Evolutionary conservation across 1,139 yeast genomes (phyloP).

Genomic region (Suhomyces yuchorum): DNA sequence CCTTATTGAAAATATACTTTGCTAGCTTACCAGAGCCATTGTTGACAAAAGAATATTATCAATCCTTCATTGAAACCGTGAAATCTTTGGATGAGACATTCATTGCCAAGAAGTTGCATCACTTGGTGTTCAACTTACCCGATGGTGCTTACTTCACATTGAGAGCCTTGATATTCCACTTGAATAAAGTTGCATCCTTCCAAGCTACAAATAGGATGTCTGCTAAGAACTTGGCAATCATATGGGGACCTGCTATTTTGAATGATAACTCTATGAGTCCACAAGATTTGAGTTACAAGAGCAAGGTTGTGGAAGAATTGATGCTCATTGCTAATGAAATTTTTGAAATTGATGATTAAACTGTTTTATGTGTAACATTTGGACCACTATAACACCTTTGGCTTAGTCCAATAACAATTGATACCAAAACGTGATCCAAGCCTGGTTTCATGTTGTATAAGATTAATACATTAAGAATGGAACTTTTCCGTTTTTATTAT

Average conservation of each 20-base stretch:
- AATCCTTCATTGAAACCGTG: slow-evolving; percentile 70
- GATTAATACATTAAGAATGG: slow-evolving; percentile 19
- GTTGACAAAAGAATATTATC: slow-evolving; percentile 57
- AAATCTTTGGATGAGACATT: slow-evolving; percentile 52
- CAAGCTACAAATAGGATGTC: slow-evolving; percentile 78
- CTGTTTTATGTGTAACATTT: not conserved
- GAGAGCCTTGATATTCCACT: slow-evolving; percentile 80
- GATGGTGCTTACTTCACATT: slow-evolving; percentile 95
- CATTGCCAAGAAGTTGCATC: slow-evolving; percentile 78
- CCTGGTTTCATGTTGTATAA: not conserved
- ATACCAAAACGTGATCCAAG: not conserved
- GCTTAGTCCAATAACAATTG: not conserved
- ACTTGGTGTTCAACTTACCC: slow-evolving; percentile 83
- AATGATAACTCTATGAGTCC: slow-evolving; percentile 64
- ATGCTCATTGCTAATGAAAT: slow-evolving; percentile 84
- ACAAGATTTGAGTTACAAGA: slow-evolving; percentile 80
- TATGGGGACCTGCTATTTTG: slow-evolving; percentile 93
- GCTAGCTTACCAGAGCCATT: slow-evolving; percentile 71
- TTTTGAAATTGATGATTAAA: slow-evolving; percentile 65
- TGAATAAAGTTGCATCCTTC: slow-evolving; percentile 69
- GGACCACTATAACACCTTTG: not conserved
- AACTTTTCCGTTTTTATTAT: slow-evolving; percentile 15
- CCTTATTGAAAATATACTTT: slow-evolving; percentile 69
- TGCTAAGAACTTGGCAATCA: slow-evolving; percentile 73
- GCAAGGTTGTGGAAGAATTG: slow-evolving; percentile 80